Base-by-base conservation (phyloP, 352 stramenopile species). In the Phytophthora syringae region DNA sequence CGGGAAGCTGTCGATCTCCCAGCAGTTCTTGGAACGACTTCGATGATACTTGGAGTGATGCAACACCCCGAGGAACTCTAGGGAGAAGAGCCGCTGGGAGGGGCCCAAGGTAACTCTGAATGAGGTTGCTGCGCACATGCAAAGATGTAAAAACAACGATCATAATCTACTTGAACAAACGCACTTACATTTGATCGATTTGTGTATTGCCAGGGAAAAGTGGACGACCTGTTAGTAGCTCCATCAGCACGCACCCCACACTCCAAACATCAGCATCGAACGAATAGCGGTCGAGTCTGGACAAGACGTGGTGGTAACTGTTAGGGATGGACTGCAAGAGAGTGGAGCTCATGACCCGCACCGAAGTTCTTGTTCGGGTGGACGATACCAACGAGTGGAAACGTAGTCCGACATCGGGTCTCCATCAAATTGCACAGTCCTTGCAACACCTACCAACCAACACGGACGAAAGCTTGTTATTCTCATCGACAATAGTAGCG, bases 211-310 rank as follows among this genome's bases (percentile, higher is more conserved):
- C 86, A 0, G 82, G 82, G 36, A 94, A 94, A 10, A 94, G 70
- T 3, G 86, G 86, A 4, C 79, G 74, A n/a, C 86, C 86, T 13
- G 82, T 91, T 13, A 94, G 67, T 20, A 94, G 66, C 28, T 94
- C 86, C 55, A 89, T 78, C 7, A 93, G 67, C 11, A 94, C 79
- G 43, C 86, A 94, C 2, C 86, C 84, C 2, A 93, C 79, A 44
- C 86, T 90, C 86, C 86, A 94, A 37, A 94, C 84, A 42, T 94
- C 86, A 7, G 86, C 84, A 57, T 91, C 80, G 51, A 92, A 94
- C 16, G 83, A 90, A 70, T 93, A 94, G 21, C 82, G 82, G 60
- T 89, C 84, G 15, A 89, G 72, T 18, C 86, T 94, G 53, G 4
- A 5, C 34, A 39, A 45, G 25, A 18, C 13, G 6, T 21, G 36